Percentiles rank a stretch among this genome's conserved stretches.
phyloP scores from a whole-genome alignment of 2,329 filamentous ascomycete species.

The Xylariaceae sp. region DNA sequence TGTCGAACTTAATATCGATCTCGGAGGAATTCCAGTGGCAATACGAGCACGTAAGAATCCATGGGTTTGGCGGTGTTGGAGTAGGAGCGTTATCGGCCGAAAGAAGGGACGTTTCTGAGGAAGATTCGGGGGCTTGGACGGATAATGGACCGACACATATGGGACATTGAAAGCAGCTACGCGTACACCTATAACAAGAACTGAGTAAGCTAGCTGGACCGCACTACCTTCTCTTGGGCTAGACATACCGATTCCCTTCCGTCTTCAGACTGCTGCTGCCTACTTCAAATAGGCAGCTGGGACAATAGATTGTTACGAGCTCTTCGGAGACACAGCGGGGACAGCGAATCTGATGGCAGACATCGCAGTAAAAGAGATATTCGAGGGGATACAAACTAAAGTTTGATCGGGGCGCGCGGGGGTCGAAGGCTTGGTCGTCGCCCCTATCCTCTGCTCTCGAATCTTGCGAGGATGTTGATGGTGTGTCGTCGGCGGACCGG shows the following conservation, averaged over 20 bases:
- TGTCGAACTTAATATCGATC: constrained; percentile 85
- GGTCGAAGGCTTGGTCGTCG: constrained; percentile 69
- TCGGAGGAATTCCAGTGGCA: constrained; percentile 92
- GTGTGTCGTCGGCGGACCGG: constrained; percentile 33
- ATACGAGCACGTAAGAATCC: constrained; percentile 79
- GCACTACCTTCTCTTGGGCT: background rate
- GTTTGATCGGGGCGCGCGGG: constrained; percentile 76
- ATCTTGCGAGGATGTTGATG: constrained; percentile 22
- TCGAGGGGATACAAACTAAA: constrained; percentile 92
- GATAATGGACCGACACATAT: constrained; percentile 77
- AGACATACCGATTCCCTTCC: constrained; percentile 79
- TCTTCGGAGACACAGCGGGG: constrained; percentile 89
- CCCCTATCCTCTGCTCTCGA: constrained; percentile 42
- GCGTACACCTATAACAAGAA: constrained; percentile 62
- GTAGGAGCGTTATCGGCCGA: constrained; percentile 40
- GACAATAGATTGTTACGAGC: constrained; percentile 92
- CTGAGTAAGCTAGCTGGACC: background rate
- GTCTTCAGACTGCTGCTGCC: constrained; percentile 87
- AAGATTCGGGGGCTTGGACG: constrained; percentile 64
- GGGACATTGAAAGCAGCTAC: constrained; percentile 94
- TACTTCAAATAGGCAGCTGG: constrained; percentile 92
- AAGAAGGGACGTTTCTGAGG: constrained; percentile 43
- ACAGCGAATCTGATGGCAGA: constrained; percentile 94
- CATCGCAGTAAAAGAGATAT: constrained; percentile 92
- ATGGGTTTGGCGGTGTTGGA: constrained; percentile 49